Evolutionary conservation across 345 rosid species (phyloP).

Genomic region (Toxicodendron radicans): DNA sequence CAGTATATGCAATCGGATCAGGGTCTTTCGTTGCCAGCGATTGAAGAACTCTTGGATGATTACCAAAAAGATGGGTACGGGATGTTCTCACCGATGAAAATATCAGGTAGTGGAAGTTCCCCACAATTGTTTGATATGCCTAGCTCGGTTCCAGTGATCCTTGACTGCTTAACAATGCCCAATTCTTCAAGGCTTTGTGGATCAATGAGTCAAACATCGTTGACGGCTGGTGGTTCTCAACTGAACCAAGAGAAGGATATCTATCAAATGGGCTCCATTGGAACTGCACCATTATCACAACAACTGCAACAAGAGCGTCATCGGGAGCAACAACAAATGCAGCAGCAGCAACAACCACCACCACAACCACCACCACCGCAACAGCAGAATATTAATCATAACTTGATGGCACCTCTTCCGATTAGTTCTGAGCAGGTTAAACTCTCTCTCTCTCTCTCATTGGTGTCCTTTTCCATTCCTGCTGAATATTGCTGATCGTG

Average conservation of each 20-base stretch:
- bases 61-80: conserved; percentile 40
- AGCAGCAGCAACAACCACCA: conserved; percentile 22
- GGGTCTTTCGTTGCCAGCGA: conserved; percentile 43
- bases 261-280: conserved; percentile 26
- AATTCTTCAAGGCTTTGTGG: conserved; percentile 30
- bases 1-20: conserved; percentile 50
- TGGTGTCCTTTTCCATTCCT: no score
- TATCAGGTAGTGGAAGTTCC: conserved; percentile 24
- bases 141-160: conserved; percentile 15
- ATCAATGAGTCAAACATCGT: conserved; percentile 25
- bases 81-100: conserved; percentile 25
- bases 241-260: conserved; percentile 33
- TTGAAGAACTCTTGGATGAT: conserved; percentile 58
- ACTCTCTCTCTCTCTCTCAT: not conserved
- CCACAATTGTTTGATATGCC: conserved; percentile 32
- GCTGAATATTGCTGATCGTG: no score
- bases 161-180: conserved; percentile 36
- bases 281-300: conserved; percentile 38
- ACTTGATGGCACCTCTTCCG: conserved; percentile 44
- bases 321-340: conserved; percentile 30
- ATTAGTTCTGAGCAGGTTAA: conserved; percentile 50
- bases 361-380: conserved; percentile 20
- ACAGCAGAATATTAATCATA: conserved; percentile 34
- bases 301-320: conserved; percentile 44
- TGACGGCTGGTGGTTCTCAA: conserved; percentile 27